Percentiles rank a stretch among this genome's conserved stretches.
Evolutionary conservation across 495 filamentous ascomycete genomes (phyloP).

Genomic region (Ascobolus immersus): DNA sequence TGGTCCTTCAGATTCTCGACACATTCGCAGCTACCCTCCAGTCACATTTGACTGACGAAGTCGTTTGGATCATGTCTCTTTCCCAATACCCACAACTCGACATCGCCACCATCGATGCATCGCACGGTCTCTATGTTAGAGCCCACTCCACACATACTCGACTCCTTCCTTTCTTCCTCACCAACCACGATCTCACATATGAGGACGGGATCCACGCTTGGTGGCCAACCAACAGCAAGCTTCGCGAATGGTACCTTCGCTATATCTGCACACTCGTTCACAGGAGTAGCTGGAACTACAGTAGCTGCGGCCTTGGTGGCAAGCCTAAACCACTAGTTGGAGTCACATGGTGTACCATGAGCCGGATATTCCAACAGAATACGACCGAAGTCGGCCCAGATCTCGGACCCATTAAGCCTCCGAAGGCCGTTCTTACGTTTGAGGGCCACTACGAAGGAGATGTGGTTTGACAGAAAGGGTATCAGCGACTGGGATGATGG

Average conservation of each 20-base stretch:
- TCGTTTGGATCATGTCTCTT: conserved; percentile 13
- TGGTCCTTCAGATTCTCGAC: conserved; percentile 9
- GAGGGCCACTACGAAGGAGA: too few species aligned
- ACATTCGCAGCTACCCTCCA: conserved; percentile 11
- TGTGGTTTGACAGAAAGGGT: too few species aligned
- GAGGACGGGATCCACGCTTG: conserved; percentile 11
- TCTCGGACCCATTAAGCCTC: too few species aligned
- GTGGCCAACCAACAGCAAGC: conserved; percentile 7
- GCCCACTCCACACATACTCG: conserved; percentile 5
- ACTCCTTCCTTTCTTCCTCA: conserved; percentile 11
- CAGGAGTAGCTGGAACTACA: conserved; percentile 10
- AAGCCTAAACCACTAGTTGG: conserved; percentile 8
- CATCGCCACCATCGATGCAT: conserved; percentile 7
- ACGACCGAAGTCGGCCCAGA: too few species aligned
- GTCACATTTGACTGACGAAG: conserved; percentile 11
- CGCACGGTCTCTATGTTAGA: conserved; percentile 9
- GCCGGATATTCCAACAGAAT: too few species aligned
- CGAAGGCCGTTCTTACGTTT: too few species aligned
- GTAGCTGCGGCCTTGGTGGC: conserved; percentile 7
- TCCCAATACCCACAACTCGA: conserved; percentile 7
- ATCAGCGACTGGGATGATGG: too few species aligned
- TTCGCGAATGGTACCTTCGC: conserved; percentile 10
- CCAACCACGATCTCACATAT: conserved; percentile 13
- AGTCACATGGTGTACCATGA: conserved; percentile 1
- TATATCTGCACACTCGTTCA: conserved; percentile 12